Evolutionary conservation across 2,329 filamentous ascomycete species (phyloP).

Genomic region (Sclerotinia nivalis): DNA sequence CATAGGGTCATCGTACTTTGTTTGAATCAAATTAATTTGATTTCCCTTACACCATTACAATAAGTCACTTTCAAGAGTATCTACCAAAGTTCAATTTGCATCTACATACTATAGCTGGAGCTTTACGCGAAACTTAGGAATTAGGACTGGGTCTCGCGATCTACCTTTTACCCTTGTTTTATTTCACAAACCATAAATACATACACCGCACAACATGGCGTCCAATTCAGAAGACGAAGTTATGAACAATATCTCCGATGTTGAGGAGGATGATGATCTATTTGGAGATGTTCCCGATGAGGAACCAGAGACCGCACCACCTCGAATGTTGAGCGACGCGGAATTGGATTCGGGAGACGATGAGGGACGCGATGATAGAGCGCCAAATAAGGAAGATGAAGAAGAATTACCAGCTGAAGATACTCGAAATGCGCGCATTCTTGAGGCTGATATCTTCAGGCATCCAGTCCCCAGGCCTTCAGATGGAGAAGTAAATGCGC

Average conservation of each 20-base stretch:
- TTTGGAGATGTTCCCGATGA: constrained; percentile 58
- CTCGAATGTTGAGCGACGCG: constrained; percentile 55
- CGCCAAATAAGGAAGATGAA: constrained; percentile 37
- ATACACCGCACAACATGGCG: constrained; percentile 26
- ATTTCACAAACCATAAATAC: neutral
- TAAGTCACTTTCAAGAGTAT: neutral
- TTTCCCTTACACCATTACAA: neutral
- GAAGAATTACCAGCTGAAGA: constrained; percentile 50
- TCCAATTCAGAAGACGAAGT: constrained; percentile 38
- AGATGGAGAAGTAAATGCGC: constrained; percentile 61
- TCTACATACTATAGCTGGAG: neutral
- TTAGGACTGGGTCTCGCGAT: neutral
- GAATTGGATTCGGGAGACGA: constrained; percentile 64
- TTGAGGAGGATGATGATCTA: constrained; percentile 57
- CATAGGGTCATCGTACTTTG: neutral
- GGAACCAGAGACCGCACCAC: constrained; percentile 31
- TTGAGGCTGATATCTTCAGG: constrained; percentile 65
- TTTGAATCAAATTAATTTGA: neutral
- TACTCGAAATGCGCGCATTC: constrained; percentile 52
- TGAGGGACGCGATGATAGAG: constrained; percentile 63
- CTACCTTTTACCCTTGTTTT: neutral
- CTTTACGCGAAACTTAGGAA: constrained; percentile 6
- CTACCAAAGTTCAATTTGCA: neutral
- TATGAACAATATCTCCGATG: constrained; percentile 48
- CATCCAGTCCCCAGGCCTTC: constrained; percentile 70